Evolutionary conservation across 345 rosid species (phyloP), one percentile per base, ranked within the genome.

Genomic region (Gossypium arboreum): DNA sequence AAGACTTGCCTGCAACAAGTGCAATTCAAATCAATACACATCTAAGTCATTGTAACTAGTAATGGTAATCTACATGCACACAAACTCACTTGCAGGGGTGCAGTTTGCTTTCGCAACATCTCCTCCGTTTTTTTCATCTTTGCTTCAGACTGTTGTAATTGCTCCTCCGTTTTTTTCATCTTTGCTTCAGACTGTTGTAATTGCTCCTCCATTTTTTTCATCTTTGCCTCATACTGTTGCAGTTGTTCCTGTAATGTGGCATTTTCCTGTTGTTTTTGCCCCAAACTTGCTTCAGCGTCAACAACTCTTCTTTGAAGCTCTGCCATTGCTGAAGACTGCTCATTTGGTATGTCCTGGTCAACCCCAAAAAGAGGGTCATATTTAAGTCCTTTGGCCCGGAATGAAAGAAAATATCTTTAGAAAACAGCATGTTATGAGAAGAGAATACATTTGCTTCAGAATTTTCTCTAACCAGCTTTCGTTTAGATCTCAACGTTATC

Each of bases 61-160:
- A 68, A 9, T 9, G 17, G 16, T 17, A 50, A 48, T 22, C 34
- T 25, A 70, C 7, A 70, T 0, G 13, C 9, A 51, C 47, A 69
- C 24, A 25, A 72, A 68, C 91, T 86, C 75, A 90, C 99, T 83
- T 92, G 99, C 86, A 89, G 79, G 17, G 98, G 85, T 10, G 85
- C 80, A 92, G 91, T 89, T 82, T 96, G 98, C 82, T 85, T 89
- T 81, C 89, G 93, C 97, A 97, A 93, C 79, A 85, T 85, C 75
- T 93, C 98, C 84, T 96, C 99, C 97, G 90, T 92, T 18, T 90
- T 82, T 85, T 93, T 91, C 97, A 93, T 90, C 79, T 84, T 89
- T 58, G 84, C 85, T 76, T 90, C 97, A 68, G 73, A 89, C 68
- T 87, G 89, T 81, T 95, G 89, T 78, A 34, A 34, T 34, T 34